Base-by-base conservation (phyloP, 169 alveolate species). In the Babesia ovis region DNA sequence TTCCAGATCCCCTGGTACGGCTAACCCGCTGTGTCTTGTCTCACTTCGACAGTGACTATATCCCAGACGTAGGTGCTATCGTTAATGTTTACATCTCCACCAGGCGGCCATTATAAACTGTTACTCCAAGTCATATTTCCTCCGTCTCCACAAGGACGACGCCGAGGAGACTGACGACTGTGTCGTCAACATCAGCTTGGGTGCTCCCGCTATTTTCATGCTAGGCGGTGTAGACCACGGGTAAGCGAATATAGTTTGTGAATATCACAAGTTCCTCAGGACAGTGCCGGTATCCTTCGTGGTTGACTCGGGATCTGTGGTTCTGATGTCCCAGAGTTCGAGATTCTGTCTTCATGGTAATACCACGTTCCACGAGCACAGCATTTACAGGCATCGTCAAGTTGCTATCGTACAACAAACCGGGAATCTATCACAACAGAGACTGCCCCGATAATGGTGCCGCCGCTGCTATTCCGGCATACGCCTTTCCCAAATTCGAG, bases 121-220 rank as follows among this genome's bases (percentile, higher is more conserved):
- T 31, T 81, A 81, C 74, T 39, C 79, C 0, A 72, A 72, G 73
- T 54, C 77, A 22, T 81, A 81, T 34, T 72, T 71, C 64, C 42
- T 81, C 9, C 27, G 85, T 12, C 56, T 81, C 22, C 89, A 81
- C 75, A 81, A 73, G 68, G 89, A 81, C 32, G 89, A 81, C 51
- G 85, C 89, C 5, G 89, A 81, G 75, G 89, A 81, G 48, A 71
- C 89, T 31, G 64, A 70, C 29, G 89, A 70, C 66, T 39, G 85
- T 3, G 85, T 81, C 41, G 45, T 81, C 39, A 81, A 70, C 60
- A 81, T 81, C 23, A 81, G 89, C 58, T 29, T 81, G 23, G 89
- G 89, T 27, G 85, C 74, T 8, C 85, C 89, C 2, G 89, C 85
- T 11, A 81, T 81, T 14, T 81, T 81, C 57, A 39, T 67, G 35